Evolutionary conservation across 2,329 filamentous ascomycete genomes (phyloP).

Genomic region (Venturia asperata): DNA sequence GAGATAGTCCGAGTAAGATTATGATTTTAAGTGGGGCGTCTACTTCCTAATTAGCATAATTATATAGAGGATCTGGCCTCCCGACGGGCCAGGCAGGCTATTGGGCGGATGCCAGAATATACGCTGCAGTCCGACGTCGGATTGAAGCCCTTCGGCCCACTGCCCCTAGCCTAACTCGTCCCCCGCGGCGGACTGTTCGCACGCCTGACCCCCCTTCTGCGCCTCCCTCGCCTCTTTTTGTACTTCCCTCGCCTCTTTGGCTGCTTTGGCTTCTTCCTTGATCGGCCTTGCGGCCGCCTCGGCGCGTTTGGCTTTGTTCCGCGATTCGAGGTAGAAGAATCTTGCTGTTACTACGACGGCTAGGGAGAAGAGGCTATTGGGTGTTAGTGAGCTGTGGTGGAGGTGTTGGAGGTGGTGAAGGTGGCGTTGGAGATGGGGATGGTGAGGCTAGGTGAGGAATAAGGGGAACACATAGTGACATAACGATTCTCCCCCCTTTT

Average conservation of each 20-base stretch:
- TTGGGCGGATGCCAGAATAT: no score
- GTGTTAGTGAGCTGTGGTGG: neutral
- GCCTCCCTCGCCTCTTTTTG: constrained; percentile 18
- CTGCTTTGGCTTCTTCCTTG: neutral
- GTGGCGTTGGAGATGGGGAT: neutral
- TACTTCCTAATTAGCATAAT: no score
- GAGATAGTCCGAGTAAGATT: no score
- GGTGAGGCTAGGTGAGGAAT: neutral
- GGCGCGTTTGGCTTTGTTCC: neutral
- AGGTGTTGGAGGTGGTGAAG: no score
- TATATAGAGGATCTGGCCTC: no score
- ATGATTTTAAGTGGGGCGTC: no score
- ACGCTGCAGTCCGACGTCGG: no score
- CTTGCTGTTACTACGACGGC: constrained; percentile 6
- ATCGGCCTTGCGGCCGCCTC: neutral
- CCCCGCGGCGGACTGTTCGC: no score
- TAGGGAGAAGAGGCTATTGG: constrained; percentile 1
- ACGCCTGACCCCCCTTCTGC: constrained; percentile 11
- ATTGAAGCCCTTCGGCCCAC: no score
- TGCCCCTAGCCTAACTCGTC: no score
- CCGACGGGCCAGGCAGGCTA: no score
- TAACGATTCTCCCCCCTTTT: neutral
- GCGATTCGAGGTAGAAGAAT: neutral
- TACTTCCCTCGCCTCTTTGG: no score
- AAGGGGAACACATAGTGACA: neutral